Evolutionary conservation across 768 basidiomycete species (phyloP).

Genomic region (Amanita jacksonii): DNA sequence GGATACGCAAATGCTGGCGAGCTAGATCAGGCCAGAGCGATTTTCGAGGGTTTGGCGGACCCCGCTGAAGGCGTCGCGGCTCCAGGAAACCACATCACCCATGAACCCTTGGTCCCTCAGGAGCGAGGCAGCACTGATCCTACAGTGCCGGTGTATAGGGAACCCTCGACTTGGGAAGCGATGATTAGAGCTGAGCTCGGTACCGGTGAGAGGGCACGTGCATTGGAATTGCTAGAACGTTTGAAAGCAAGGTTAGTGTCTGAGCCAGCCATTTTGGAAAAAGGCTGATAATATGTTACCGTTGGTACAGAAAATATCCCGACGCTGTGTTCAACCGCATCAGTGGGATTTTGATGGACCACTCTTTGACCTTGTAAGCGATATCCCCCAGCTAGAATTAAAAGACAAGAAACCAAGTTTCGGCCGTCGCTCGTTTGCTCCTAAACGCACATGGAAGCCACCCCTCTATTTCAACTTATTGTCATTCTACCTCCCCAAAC

Average conservation of each 20-base stretch:
- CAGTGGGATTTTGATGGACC: conserved; percentile 71
- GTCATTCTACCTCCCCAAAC: too few species aligned
- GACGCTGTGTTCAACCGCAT: conserved; percentile 73
- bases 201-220: conserved; percentile 61
- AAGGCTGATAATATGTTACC: conserved; percentile 10
- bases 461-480: too few species aligned
- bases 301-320: conserved; percentile 60
- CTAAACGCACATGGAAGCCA: too few species aligned
- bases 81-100: conserved; percentile 76
- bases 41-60: conserved; percentile 79
- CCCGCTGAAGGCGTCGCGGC: conserved; percentile 81
- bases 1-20: conserved; percentile 59
- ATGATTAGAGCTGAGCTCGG: conserved; percentile 92
- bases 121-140: neutral
- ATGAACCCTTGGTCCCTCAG: conserved; percentile 31
- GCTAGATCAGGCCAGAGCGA: conserved; percentile 56
- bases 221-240: conserved; percentile 58
- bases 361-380: conserved; percentile 35
- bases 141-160: conserved; percentile 68
- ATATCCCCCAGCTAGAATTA: neutral
- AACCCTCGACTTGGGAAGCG: conserved; percentile 92
- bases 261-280: neutral
- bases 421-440: too few species aligned
- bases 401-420: too few species aligned
- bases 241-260: conserved; percentile 57